phyloP scores from a whole-genome alignment of 1,284 basidiomycete species.

The Cryptococcus amylolentus region DNA sequence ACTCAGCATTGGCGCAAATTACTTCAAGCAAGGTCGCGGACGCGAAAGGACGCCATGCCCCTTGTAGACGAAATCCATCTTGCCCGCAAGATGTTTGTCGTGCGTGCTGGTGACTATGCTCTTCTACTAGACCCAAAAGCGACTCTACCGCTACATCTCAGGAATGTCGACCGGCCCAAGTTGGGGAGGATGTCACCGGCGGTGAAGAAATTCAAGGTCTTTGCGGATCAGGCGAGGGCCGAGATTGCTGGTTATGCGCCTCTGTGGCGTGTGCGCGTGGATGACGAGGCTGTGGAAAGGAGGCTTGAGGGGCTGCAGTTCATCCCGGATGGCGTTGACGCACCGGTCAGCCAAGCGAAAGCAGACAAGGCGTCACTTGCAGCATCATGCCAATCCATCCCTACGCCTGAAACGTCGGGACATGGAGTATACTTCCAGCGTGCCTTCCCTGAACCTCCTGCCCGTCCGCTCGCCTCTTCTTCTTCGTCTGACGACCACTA shows the following conservation, averaged over 20 bases:
- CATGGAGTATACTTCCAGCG: background rate
- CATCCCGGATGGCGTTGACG: too few relatives aligned
- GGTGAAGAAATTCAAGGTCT: conserved; percentile 1
- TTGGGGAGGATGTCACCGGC: background rate
- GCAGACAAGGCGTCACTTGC: background rate
- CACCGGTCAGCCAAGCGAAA: too few relatives aligned
- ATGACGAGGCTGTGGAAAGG: too few relatives aligned
- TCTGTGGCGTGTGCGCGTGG: background rate
- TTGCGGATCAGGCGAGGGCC: conserved; percentile 3
- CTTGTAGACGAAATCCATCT: conserved; percentile 22
- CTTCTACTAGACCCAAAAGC: background rate
- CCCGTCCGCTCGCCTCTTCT: background rate
- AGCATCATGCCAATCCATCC: background rate
- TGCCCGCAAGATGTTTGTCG: conserved; percentile 26
- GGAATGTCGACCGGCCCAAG: background rate
- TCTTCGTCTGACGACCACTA: conserved; percentile 13
- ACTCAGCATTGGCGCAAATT: conserved; percentile 26
- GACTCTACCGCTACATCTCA: background rate
- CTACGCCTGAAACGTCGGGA: background rate
- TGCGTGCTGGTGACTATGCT: background rate
- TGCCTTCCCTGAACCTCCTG: background rate
- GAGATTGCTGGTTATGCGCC: conserved; percentile 2
- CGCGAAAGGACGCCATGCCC: conserved; percentile 12
- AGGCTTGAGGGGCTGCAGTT: too few relatives aligned
- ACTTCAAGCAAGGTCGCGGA: conserved; percentile 14